These are phyloP conservation scores for Trichoderma breve DNA, from an alignment of 2,329 filamentous ascomycete genomes.

Conservation along the genomic window DNA sequence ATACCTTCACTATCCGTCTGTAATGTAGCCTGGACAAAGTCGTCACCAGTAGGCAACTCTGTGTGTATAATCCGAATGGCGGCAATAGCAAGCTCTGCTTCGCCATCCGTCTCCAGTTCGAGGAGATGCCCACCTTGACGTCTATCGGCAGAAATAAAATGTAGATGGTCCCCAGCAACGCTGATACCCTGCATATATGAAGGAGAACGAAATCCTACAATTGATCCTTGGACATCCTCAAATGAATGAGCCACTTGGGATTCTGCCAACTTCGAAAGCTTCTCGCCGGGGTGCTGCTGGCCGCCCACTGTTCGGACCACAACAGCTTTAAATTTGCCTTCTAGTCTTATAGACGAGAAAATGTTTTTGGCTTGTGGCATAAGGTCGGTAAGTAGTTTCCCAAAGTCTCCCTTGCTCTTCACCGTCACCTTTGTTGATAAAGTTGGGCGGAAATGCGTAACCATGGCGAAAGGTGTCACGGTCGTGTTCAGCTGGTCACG, in stretches of 20 bases:
- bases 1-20: neutral
- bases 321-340: neutral
- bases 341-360: neutral
- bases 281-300: neutral
- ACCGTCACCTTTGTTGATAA: neutral
- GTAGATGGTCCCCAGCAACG: neutral
- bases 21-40: neutral
- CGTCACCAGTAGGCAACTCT: neutral
- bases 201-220: neutral
- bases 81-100: neutral
- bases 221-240: neutral
- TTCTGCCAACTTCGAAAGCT: neutral
- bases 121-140: neutral
- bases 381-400: neutral
- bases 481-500: neutral
- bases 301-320: neutral
- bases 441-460: neutral
- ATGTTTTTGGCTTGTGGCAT: neutral
- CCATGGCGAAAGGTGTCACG: neutral
- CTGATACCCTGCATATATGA: neutral
- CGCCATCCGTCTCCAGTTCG: neutral
- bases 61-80: neutral
- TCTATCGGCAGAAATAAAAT: neutral
- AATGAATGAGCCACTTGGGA: neutral
- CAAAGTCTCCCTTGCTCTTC: neutral